Conservation (phyloP, 768 basidiomycete genomes). For the Basidioascus undulatus region DNA sequence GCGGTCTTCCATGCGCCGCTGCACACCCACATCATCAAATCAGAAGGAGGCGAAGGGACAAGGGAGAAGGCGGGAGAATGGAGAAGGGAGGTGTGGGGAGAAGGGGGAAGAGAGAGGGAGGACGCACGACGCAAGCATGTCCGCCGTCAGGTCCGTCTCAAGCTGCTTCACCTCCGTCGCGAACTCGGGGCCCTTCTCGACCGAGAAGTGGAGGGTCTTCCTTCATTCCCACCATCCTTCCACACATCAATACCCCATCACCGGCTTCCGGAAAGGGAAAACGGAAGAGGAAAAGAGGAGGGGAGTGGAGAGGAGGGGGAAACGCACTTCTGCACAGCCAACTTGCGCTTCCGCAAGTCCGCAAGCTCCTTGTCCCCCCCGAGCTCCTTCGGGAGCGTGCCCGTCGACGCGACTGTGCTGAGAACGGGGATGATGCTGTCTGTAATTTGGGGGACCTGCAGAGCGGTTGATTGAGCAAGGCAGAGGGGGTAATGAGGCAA, state of each 20-base stretch:
- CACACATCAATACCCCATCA: neutral
- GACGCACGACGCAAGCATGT: conserved; percentile 75
- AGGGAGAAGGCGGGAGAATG: neutral
- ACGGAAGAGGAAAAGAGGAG: neutral
- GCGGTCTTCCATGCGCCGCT: conserved; percentile 89
- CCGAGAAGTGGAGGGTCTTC: conserved; percentile 87
- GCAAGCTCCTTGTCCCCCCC: conserved; percentile 58
- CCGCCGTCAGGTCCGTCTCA: conserved; percentile 86
- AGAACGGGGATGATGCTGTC: conserved; percentile 58
- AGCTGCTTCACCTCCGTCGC: conserved; percentile 75
- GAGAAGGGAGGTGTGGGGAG: neutral
- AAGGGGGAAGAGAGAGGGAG: neutral
- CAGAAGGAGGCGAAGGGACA: neutral
- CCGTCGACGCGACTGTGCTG: conserved; percentile 43
- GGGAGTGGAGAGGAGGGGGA: neutral
- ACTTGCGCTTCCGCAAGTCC: conserved; percentile 76
- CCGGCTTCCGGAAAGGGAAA: no score
- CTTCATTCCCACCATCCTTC: no score
- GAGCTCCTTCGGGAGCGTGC: no score
- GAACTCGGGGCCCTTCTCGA: conserved; percentile 62
- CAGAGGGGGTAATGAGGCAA: neutral
- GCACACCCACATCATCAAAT: neutral
- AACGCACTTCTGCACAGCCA: conserved; percentile 53
- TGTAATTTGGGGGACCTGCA: conserved; percentile 35
- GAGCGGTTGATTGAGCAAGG: conserved; percentile 1